A percentile compares a stretch with the other conserved stretches of the same genome.
phyloP scores from a whole-genome alignment of 2,329 filamentous ascomycete species.

The Colletotrichum chrysophilum region DNA sequence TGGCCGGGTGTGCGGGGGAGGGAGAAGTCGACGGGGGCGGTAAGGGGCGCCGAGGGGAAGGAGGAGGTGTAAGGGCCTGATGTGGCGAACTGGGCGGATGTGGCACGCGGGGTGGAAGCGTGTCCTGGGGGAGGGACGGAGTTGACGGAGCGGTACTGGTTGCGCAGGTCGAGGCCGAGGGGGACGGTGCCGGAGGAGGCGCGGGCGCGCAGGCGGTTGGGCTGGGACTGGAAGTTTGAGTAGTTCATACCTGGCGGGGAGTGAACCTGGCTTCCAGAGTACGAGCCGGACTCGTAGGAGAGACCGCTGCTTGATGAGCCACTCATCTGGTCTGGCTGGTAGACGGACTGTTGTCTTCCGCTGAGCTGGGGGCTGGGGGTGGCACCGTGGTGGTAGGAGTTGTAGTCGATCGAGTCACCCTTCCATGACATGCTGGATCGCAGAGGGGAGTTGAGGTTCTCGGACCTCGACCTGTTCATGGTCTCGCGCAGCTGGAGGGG shows the following conservation, averaged over 20 bases:
- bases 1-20: constrained; percentile 48
- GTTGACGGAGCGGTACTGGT: constrained; percentile 45
- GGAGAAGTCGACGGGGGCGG: constrained; percentile 58
- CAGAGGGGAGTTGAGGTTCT: constrained; percentile 63
- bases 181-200: constrained; percentile 54
- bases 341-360: constrained; percentile 54
- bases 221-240: constrained; percentile 49
- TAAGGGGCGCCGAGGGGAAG: constrained; percentile 59
- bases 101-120: constrained; percentile 34
- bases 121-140: constrained; percentile 34
- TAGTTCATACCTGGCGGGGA: constrained; percentile 57
- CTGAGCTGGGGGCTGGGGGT: constrained; percentile 51
- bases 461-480: constrained; percentile 60
- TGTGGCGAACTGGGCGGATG: constrained; percentile 11
- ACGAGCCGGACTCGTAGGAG: constrained; percentile 56
- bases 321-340: constrained; percentile 53
- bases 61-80: constrained; percentile 48
- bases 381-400: constrained; percentile 52
- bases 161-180: constrained; percentile 49
- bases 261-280: constrained; percentile 52
- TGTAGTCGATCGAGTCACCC: constrained; percentile 63
- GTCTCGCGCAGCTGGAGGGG: constrained; percentile 64
- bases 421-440: constrained; percentile 69
- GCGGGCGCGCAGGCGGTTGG: constrained; percentile 52
- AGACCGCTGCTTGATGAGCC: constrained; percentile 44